These are phyloP conservation scores for Pulveroboletus sp. DNA, from an alignment of 768 basidiomycete species.

Conservation along the genomic window DNA sequence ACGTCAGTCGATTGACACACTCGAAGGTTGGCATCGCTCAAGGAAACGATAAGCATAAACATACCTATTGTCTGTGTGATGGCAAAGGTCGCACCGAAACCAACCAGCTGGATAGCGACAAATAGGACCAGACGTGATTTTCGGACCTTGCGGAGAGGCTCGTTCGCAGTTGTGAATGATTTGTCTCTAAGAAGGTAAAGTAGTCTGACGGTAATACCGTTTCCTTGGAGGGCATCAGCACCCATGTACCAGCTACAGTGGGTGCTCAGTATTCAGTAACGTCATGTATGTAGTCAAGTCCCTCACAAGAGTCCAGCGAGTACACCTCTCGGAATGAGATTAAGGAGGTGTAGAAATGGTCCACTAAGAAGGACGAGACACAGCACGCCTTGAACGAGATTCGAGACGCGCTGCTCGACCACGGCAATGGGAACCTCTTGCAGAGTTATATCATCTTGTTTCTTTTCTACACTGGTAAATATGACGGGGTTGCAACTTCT, in stretches of 20 bases:
- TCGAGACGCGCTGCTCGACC: conserved; percentile 91
- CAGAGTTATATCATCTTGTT: conserved; percentile 12
- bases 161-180: conserved; percentile 51
- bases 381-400: conserved; percentile 77
- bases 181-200: conserved; percentile 76
- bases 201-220: conserved; percentile 79
- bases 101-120: conserved; percentile 68
- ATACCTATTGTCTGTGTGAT: conserved; percentile 86
- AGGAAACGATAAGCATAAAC: no score
- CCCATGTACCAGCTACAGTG: conserved; percentile 84
- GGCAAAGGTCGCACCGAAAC: conserved; percentile 85
- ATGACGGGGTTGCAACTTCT: neutral
- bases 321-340: conserved; percentile 76
- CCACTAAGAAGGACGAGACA: conserved; percentile 77
- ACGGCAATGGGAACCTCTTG: conserved; percentile 65
- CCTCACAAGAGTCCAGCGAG: conserved; percentile 83
- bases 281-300: conserved; percentile 11
- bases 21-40: neutral
- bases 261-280: neutral
- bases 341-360: conserved; percentile 77
- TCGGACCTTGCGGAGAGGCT: conserved; percentile 75
- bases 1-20: neutral
- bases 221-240: conserved; percentile 69
- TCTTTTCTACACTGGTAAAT: conserved; percentile 19
- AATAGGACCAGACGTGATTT: conserved; percentile 72